Conservation (phyloP, 169 alveolate species). For the Plasmodium gaboni region DNA sequence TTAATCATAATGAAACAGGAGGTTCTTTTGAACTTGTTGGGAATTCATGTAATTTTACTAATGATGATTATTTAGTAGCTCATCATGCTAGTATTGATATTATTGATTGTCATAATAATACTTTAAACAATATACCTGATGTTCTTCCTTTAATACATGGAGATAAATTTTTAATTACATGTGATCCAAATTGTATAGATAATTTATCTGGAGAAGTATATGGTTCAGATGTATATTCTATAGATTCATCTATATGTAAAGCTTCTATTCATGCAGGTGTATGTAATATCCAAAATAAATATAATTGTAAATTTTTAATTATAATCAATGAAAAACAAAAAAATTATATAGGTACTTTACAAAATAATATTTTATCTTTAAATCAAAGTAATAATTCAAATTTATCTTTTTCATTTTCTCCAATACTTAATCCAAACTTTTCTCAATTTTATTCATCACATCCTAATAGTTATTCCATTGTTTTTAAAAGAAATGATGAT, state of each 20-base stretch:
- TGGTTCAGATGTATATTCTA: conserved; percentile 61
- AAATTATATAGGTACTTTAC: conserved; percentile 39
- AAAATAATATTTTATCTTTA: conserved; percentile 41
- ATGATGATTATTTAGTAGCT: conserved; percentile 3
- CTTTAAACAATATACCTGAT: conserved; percentile 64
- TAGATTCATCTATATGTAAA: conserved; percentile 38
- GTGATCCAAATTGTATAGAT: conserved; percentile 70
- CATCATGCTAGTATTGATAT: conserved; percentile 72
- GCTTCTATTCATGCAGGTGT: conserved; percentile 71
- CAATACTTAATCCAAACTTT: background rate
- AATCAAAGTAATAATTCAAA: conserved; percentile 8
- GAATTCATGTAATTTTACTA: conserved; percentile 56
- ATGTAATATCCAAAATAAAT: background rate
- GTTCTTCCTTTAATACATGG: conserved; percentile 64
- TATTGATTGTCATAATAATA: conserved; percentile 38
- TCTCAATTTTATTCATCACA: background rate
- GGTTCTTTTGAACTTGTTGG: conserved; percentile 84
- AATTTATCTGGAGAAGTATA: conserved; percentile 13
- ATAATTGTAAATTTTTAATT: conserved; percentile 37
- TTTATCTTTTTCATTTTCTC: conserved; percentile 35
- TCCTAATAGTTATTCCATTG: conserved; percentile 65
- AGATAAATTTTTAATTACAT: conserved; percentile 75
- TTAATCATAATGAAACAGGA: conserved; percentile 76
- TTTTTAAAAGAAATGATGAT: conserved; percentile 38
- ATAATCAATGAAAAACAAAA: background rate